phyloP scores from a whole-genome alignment of 805 yeast genomes.

The Yarrowia yakushimensis region DNA sequence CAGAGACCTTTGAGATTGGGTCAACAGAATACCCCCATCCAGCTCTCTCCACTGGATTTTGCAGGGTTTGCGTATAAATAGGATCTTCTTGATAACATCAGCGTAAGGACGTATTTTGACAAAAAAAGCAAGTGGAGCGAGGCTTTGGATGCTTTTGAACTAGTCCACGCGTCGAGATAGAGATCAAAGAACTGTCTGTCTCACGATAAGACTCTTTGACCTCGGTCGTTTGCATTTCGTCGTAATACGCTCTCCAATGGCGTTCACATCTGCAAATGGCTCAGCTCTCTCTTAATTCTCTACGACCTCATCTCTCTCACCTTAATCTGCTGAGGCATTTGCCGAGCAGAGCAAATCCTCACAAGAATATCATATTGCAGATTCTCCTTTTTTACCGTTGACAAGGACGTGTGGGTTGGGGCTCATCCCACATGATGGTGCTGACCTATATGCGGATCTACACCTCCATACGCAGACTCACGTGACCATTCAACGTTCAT shows the following conservation, averaged over 20 bases:
- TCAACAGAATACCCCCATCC: background rate
- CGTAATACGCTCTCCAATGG: too few species aligned
- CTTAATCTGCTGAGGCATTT: background rate
- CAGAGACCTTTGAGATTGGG: background rate
- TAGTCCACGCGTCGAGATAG: background rate
- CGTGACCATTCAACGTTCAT: slow-evolving; percentile 9
- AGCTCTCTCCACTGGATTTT: background rate
- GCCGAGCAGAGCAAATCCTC: background rate
- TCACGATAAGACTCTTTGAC: background rate
- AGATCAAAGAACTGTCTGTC: background rate
- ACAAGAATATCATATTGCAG: too few species aligned
- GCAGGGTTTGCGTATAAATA: background rate
- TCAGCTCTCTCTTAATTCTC: background rate
- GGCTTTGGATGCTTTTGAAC: background rate
- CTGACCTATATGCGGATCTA: too few species aligned
- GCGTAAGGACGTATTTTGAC: background rate
- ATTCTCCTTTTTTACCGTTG: too few species aligned
- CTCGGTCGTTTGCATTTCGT: background rate
- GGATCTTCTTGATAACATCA: background rate
- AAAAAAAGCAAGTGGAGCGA: background rate
- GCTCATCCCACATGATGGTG: too few species aligned
- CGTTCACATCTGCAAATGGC: background rate
- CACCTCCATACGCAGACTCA: background rate
- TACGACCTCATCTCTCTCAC: background rate
- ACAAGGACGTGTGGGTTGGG: too few species aligned